Base-by-base conservation (phyloP, 129 eudicot species). In the Deinandra increscens region DNA sequence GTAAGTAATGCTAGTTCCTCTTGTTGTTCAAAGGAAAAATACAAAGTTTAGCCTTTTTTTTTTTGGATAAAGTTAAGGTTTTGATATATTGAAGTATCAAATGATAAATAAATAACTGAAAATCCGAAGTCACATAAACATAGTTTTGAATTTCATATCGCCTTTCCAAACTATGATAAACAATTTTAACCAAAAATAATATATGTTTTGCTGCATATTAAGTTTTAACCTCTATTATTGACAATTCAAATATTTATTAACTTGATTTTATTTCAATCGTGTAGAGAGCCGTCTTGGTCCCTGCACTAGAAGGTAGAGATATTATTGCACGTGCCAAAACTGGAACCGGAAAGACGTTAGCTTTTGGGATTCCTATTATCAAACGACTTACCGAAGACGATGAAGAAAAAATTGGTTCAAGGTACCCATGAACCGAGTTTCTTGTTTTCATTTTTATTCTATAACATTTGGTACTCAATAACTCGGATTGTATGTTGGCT, bases 291-390 rank as follows among this genome's bases (percentile, higher is more conserved):
- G 99, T 93, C 26, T 60, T 89, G 73, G 82, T 82, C 69, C 99
- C 99, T 46, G 97, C 99, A 70, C 42, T 89, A 75, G 88, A 89
- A 81, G 99, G 99, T 17, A 81, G 88, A 61, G 99, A 93, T 81
- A 72, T 93, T 61, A 93, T 93, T 72, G 99, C 92, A 41, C 97
- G 99, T 43, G 99, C 99, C 68, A 93, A 93, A 84, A 93, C 99
- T 5, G 99, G 99, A 73, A 93, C 99, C 0, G 99, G 99, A 60
- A 93, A 93, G 74, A 93, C 99, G 34, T 73, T 93, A 56, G 99
- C 99, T 13, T 93, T 93, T 79, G 99, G 99, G 20, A 93, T 93
- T 73, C 99, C 99, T 14, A 85, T 93, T 13, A 66, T 93, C 50
- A 93, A 93, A 75, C 79, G 84, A 60, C 84, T 93, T 10, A 79